Percentiles rank a stretch among this genome's conserved stretches.
phyloP scores from a whole-genome alignment of 106 monocot genomes.

The Phalaenopsis aphrodite region DNA sequence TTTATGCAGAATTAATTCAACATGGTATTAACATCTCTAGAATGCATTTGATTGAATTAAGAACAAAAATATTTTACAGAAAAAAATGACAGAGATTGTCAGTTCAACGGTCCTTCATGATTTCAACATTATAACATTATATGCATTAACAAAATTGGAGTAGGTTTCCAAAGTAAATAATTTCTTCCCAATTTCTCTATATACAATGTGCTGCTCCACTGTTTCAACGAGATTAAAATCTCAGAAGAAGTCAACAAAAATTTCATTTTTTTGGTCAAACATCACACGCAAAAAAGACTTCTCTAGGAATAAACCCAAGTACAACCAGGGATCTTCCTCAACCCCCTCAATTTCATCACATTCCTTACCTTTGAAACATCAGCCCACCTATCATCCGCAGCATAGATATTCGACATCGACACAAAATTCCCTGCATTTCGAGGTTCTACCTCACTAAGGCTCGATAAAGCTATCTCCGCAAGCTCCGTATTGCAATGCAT shows the following conservation, averaged over 20 bases:
- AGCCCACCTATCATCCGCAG: conserved; percentile 45
- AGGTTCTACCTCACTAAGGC: conserved; percentile 56
- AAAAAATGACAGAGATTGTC: not conserved
- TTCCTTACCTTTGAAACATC: conserved; percentile 48
- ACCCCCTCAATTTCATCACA: conserved; percentile 42
- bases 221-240: not conserved
- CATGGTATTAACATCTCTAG: not conserved
- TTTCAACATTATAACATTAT: not conserved
- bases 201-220: not conserved
- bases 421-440: conserved; percentile 71
- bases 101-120: not conserved
- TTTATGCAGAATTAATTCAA: not conserved
- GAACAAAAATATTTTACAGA: not conserved
- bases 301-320: conserved; percentile 28
- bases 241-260: not conserved
- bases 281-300: not conserved
- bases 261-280: not conserved
- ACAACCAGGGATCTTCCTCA: conserved; percentile 60
- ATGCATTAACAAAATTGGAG: not conserved
- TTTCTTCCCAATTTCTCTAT: not conserved
- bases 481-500: conserved; percentile 37
- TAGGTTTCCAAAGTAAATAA: not conserved
- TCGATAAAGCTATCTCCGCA: conserved; percentile 35
- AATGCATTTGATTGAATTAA: not conserved
- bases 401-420: conserved; percentile 69